Percentiles rank a stretch among this genome's conserved stretches.
These are phyloP conservation scores for Pseudogymnoascus sp. DNA, from an alignment of 2,329 filamentous ascomycete genomes.

Conservation along the genomic window DNA sequence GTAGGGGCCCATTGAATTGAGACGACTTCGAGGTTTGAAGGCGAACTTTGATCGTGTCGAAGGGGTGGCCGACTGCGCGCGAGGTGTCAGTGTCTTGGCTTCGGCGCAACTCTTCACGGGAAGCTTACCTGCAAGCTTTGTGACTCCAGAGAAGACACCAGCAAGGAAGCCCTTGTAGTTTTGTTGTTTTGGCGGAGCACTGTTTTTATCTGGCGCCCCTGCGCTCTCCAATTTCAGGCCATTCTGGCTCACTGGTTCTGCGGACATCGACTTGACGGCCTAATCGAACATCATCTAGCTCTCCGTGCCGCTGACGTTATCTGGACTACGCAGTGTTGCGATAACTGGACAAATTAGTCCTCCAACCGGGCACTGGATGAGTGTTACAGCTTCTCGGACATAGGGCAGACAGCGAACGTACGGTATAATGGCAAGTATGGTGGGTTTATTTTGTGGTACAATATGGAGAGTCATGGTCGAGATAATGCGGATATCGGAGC, in stretches of 20 bases:
- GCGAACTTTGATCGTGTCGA: slow-evolving; percentile 95
- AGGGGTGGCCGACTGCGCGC: slow-evolving; percentile 56
- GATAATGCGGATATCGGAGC: not conserved
- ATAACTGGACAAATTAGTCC: not conserved
- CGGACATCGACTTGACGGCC: slow-evolving; percentile 1
- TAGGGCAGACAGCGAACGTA: not conserved
- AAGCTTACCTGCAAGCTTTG: slow-evolving; percentile 72
- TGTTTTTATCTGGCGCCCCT: not conserved
- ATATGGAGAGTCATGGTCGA: not conserved
- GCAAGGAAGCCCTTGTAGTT: slow-evolving; percentile 91
- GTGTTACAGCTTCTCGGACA: not conserved
- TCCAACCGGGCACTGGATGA: not conserved
- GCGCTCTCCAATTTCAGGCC: not conserved
- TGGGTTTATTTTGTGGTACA: not conserved
- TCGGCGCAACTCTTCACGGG: not conserved
- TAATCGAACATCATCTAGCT: slow-evolving; percentile 1
- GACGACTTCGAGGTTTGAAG: slow-evolving; percentile 73
- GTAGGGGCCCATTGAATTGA: slow-evolving; percentile 77
- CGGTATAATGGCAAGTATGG: not conserved
- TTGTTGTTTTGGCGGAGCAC: slow-evolving; percentile 7
- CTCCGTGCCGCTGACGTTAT: not conserved
- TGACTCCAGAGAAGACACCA: slow-evolving; percentile 89
- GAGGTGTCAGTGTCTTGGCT: not conserved
- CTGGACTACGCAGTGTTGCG: not conserved
- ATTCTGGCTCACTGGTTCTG: not conserved